Evolutionary conservation across 1,284 basidiomycete genomes (phyloP), one percentile per base, ranked within the genome.

Genomic region (Anthracocystis setariae): DNA sequence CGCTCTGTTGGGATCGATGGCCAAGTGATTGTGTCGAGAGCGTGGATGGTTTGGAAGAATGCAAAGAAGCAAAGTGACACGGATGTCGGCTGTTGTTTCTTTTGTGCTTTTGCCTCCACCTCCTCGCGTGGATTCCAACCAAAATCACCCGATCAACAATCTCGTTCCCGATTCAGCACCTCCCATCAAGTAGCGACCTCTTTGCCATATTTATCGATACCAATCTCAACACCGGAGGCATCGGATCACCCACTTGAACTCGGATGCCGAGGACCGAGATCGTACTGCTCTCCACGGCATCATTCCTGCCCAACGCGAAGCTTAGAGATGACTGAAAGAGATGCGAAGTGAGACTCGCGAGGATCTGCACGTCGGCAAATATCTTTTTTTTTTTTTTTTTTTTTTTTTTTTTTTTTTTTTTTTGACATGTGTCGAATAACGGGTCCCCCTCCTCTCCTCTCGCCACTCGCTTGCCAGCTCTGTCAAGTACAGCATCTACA

Each of bases 341-440:
- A 29, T 29, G 7, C 7, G 5, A 29, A 7, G 29, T 29, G 29
- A 29, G 29, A 29, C 29, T 29, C 12, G 7, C 29, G 29, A 29
- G 29, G 12, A 29, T 12, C 29, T 29, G 29, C 29, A 29, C 12
- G 29, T 29, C 7, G 29, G 12, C 5, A 29, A 29, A 29, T n/a
- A n/a, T n/a, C n/a, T n/a, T n/a, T n/a, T n/a, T n/a, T n/a, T n/a
- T n/a, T n/a, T n/a, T n/a, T n/a, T n/a, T n/a, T n/a, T n/a, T n/a
- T n/a, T n/a, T n/a, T n/a, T n/a, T n/a, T n/a, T n/a, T n/a, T n/a
- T n/a, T n/a, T n/a, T n/a, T 27, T 38, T 23, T 17, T 65, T 65
- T 65, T 49, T 66, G 63, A 66, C 63, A 66, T 66, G 63, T 66
- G 63, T 66, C 63, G 56, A 66, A 47, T 56, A 66, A 50, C 63